Conservation (phyloP, 768 basidiomycete species). For the Porpolomopsis calyptriformis region DNA sequence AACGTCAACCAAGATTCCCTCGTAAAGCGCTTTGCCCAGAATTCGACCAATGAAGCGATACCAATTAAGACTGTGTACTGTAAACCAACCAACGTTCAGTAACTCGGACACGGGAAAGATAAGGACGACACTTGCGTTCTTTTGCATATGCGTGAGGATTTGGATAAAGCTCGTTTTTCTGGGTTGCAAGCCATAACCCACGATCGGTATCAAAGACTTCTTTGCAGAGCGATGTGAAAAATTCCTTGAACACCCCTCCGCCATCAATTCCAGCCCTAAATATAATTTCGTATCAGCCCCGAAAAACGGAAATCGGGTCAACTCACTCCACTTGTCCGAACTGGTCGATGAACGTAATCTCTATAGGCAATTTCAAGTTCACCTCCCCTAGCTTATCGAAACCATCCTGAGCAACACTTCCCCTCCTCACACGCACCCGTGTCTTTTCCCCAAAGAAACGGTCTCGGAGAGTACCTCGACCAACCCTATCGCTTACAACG, state of each 20-base stretch:
- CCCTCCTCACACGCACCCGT: constrained; percentile 54
- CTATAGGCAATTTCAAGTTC: constrained; percentile 71
- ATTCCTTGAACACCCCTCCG: constrained; percentile 97
- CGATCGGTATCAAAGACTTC: constrained; percentile 94
- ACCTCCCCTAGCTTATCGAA: constrained; percentile 73
- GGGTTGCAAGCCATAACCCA: constrained; percentile 86
- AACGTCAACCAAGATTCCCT: constrained; percentile 90
- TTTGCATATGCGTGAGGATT: constrained; percentile 88
- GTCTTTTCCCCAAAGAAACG: constrained; percentile 13
- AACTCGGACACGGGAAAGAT: not conserved
- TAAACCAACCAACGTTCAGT: not conserved
- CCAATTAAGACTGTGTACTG: constrained; percentile 83
- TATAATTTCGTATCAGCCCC: not conserved
- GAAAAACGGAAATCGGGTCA: not conserved
- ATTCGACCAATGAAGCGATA: constrained; percentile 89
- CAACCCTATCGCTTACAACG: constrained; percentile 49
- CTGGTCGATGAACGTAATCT: constrained; percentile 89
- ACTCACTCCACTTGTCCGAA: constrained; percentile 77
- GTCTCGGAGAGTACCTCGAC: constrained; percentile 13
- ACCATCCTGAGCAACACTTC: constrained; percentile 78
- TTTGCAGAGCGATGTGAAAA: constrained; percentile 83
- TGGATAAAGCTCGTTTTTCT: constrained; percentile 90
- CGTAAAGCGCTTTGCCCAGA: constrained; percentile 92
- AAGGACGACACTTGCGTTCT: constrained; percentile 45
- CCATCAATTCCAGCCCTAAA: constrained; percentile 85